Base-by-base conservation (phyloP, 352 stramenopile genomes). In the Phytopythium vexans region DNA sequence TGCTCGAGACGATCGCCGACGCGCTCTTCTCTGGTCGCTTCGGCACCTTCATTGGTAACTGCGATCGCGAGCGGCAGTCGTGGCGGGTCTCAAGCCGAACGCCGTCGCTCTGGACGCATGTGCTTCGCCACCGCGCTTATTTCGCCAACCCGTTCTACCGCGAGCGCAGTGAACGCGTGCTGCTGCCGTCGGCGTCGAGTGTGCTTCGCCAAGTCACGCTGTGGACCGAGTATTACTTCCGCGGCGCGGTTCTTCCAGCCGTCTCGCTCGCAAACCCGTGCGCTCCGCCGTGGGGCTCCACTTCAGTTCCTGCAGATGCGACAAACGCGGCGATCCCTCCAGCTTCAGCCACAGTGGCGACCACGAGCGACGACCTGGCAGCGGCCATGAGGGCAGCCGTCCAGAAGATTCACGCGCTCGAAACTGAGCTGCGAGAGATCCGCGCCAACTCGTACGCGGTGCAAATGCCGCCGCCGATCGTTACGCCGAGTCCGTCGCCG, bases 11-110 rank as follows among this genome's bases (percentile, higher is more conserved):
- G 3, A 72, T 96, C 16, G 85, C 74, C 0, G 86, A 96, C 39
- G 78, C 85, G 14, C 38, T 84, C 0, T 86, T 88, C 38, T 94
- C 86, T 1, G 82, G 73, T 3, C 63, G 65, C 49, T 97, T 84
- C 41, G 88, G 88, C 33, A 95, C 85, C 14, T 97, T 97, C 46
- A 54, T 96, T 5, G 84, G 86, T 27, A 96, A 97, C 60, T 93
- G 78, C 53, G 86, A 95, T 40, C 83, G 83, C 16, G 83, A 96
- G 41, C 72, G 86, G 6, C 64, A 39, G 2, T 58, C 66, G 8
- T 90, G 82, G 77, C 68, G 62, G 39, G 48, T 81, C 4, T 52
- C 62, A 5, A 66, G 71, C 6, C 74, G 82, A 16, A 93, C 85
- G 14, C 71, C 73, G 5, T 95, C 85, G 15, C 63, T 95, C 7